Conservation (phyloP, 139 green algal genomes). For the Chlamydomonas sp. region DNA sequence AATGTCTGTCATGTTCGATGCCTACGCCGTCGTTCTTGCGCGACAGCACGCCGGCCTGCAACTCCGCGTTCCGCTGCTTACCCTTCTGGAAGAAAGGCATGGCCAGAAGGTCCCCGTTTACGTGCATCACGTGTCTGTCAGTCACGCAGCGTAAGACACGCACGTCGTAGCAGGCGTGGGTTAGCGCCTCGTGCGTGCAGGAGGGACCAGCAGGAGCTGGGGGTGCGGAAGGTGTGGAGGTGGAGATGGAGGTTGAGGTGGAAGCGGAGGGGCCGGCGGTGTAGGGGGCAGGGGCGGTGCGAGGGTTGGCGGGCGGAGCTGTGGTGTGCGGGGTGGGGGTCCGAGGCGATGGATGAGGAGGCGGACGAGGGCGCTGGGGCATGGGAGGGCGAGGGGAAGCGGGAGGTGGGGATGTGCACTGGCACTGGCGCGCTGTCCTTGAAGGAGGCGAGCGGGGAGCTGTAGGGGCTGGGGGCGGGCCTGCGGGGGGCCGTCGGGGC, state of each 20-base stretch:
- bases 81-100: neutral
- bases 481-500: neutral
- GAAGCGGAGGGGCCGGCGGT: neutral
- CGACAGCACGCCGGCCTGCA: neutral
- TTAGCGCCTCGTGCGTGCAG: neutral
- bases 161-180: neutral
- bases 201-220: neutral
- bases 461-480: neutral
- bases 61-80: neutral
- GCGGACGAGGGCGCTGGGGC: no score
- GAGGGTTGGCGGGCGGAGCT: neutral
- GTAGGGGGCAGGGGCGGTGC: neutral
- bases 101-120: neutral
- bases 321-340: no score
- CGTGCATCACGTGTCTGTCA: neutral
- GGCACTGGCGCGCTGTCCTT: no score
- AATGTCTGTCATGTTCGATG: no score
- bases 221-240: neutral
- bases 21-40: neutral
- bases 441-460: conserved; percentile 9
- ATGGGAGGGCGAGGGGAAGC: no score
- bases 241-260: neutral
- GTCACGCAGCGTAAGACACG: neutral
- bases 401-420: neutral
- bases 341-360: no score